Conservation (phyloP, 257 asterid species). For the Solanum ahanhuiri region DNA sequence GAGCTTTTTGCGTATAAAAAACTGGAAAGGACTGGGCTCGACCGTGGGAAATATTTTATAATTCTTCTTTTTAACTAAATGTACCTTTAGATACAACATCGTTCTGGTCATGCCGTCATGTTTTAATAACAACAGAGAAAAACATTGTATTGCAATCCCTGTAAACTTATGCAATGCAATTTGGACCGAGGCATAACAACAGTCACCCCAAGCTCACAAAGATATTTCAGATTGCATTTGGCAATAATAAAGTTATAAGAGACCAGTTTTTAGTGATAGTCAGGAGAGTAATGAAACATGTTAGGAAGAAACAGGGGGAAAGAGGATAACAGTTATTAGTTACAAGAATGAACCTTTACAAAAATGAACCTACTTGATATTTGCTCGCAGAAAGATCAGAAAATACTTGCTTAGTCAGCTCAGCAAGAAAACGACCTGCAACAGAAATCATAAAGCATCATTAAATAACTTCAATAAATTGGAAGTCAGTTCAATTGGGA, state of each 20-base stretch:
- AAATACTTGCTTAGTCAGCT: slow-evolving; percentile 92
- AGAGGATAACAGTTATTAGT: neutral
- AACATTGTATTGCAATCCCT: neutral
- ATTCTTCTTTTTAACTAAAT: neutral
- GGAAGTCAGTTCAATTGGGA: neutral
- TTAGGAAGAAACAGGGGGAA: neutral
- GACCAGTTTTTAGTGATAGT: neutral
- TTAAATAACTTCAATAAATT: neutral
- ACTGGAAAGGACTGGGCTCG: neutral
- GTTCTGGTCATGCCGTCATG: neutral
- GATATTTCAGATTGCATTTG: neutral
- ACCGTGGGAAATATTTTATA: neutral
- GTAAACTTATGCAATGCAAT: neutral
- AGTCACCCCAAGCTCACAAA: neutral
- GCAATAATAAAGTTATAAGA: neutral
- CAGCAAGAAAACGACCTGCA: slow-evolving; percentile 93
- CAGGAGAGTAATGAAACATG: neutral
- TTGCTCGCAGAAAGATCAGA: slow-evolving; percentile 76
- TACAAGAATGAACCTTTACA: slow-evolving; percentile 8
- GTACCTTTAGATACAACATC: neutral
- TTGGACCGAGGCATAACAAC: neutral
- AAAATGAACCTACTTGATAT: slow-evolving; percentile 63
- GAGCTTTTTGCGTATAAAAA: neutral
- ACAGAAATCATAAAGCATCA: slow-evolving; percentile 10
- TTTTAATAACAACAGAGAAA: neutral